Conservation (phyloP, 2,329 filamentous ascomycete genomes). For the Leptographium wingfieldii region DNA sequence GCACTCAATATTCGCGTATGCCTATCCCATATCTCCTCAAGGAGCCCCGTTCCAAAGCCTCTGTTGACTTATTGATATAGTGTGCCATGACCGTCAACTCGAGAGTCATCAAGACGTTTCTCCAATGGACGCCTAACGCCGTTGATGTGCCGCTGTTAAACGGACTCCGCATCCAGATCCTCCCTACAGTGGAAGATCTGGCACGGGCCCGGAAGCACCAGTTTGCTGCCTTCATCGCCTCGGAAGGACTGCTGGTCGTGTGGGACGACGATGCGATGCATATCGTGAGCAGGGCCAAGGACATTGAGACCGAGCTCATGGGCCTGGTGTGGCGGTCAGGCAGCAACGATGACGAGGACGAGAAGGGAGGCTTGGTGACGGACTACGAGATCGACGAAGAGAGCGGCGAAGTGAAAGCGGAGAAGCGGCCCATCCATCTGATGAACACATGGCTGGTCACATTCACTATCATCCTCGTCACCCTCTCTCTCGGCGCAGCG, state of each 20-base stretch:
- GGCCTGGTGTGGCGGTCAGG: slow-evolving; percentile 59
- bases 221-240: slow-evolving; percentile 66
- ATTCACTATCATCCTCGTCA: slow-evolving; percentile 53
- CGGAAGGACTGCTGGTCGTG: slow-evolving; percentile 58
- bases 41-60: neutral
- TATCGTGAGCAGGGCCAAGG: slow-evolving; percentile 54
- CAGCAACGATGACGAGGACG: slow-evolving; percentile 38
- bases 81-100: slow-evolving; percentile 75
- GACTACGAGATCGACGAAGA: slow-evolving; percentile 57
- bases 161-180: slow-evolving; percentile 62
- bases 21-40: neutral
- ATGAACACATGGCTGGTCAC: slow-evolving; percentile 58
- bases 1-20: slow-evolving; percentile 60
- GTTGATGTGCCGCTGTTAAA: slow-evolving; percentile 66
- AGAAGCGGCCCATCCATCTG: slow-evolving; percentile 54
- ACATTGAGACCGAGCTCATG: slow-evolving; percentile 66
- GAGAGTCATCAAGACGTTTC: slow-evolving; percentile 64
- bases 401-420: slow-evolving; percentile 52
- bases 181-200: slow-evolving; percentile 59
- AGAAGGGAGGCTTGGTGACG: slow-evolving; percentile 30
- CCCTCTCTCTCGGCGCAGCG: slow-evolving; percentile 54
- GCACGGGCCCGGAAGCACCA: slow-evolving; percentile 63
- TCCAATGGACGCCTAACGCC: slow-evolving; percentile 59
- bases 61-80: slow-evolving; percentile 22
- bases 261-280: slow-evolving; percentile 74